Evolutionary conservation across 495 filamentous ascomycete genomes (phyloP).

Genomic region (Cercophora newfieldiana): DNA sequence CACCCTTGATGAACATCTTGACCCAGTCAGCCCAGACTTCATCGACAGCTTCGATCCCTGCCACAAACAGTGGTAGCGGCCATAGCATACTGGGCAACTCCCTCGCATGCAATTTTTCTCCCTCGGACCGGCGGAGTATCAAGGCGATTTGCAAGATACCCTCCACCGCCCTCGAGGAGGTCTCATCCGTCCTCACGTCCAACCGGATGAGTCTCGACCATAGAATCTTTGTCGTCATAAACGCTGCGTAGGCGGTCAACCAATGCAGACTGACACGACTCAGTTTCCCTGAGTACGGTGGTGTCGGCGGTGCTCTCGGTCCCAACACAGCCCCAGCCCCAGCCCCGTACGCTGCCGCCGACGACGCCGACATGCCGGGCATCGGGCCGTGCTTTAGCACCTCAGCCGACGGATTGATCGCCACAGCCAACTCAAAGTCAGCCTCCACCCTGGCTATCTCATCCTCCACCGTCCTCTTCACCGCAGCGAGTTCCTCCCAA

Average conservation of each 20-base stretch:
- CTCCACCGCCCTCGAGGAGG: conserved; percentile 19
- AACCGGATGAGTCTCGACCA: conserved; percentile 23
- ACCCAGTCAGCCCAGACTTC: conserved; percentile 36
- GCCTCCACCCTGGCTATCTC: conserved; percentile 21
- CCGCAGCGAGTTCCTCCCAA: conserved; percentile 16
- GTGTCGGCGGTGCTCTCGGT: neutral
- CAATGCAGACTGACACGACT: conserved; percentile 19
- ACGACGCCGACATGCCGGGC: neutral
- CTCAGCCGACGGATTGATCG: conserved; percentile 18
- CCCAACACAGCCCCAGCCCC: neutral
- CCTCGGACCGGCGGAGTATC: conserved; percentile 19
- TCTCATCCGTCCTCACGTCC: conserved; percentile 20
- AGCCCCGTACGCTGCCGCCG: neutral
- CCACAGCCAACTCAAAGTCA: conserved; percentile 25
- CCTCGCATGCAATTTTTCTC: neutral
- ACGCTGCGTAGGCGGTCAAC: conserved; percentile 24
- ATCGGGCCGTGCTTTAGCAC: conserved; percentile 9
- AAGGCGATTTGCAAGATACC: conserved; percentile 25
- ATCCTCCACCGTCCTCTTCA: conserved; percentile 17
- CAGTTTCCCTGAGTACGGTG: conserved; percentile 6
- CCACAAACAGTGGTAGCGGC: conserved; percentile 34
- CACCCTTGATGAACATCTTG: conserved; percentile 21
- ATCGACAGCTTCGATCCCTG: conserved; percentile 32
- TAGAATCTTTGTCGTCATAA: conserved; percentile 24
- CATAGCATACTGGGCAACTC: conserved; percentile 22